A percentile compares a stretch with the other conserved stretches of the same genome.
phyloP scores from a whole-genome alignment of 331 rosid species.

The Phaseolus coccineus region DNA sequence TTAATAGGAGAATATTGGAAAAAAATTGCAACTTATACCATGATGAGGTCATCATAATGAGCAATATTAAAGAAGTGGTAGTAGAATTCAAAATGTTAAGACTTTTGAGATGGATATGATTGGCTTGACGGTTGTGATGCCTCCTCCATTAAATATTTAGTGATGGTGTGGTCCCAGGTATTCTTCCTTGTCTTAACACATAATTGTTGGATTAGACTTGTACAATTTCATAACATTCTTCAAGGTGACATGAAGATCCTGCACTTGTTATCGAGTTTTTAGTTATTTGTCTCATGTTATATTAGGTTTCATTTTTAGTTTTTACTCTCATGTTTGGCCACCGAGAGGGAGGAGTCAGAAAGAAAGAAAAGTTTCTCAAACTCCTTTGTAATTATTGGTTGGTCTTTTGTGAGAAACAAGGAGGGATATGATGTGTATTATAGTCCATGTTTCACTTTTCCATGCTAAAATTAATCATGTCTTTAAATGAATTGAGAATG shows the following conservation, averaged over 20 bases:
- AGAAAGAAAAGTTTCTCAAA: neutral
- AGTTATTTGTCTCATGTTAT: neutral
- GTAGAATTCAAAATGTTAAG: neutral
- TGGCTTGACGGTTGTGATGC: constrained; percentile 1
- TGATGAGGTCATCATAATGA: constrained; percentile 1
- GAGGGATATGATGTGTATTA: neutral
- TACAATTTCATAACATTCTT: neutral
- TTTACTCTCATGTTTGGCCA: too few relatives aligned
- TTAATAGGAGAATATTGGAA: too few relatives aligned
- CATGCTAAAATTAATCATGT: neutral
- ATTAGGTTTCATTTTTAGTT: too few relatives aligned
- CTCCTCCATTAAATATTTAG: neutral
- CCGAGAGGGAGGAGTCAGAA: neutral
- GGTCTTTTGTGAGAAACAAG: neutral
- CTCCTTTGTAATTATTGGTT: neutral
- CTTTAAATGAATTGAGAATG: too few relatives aligned
- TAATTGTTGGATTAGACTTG: neutral
- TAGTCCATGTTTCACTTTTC: neutral
- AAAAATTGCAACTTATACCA: neutral
- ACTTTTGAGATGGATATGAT: neutral
- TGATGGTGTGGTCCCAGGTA: constrained; percentile 1
- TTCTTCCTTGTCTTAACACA: neutral
- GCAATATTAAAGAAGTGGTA: neutral
- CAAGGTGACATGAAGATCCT: neutral
- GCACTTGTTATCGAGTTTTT: neutral